These are phyloP conservation scores for Pseudisothecium myosuroides DNA, from an alignment of 225 moss, liverwort and hornwort genomes.

Conservation along the genomic window DNA sequence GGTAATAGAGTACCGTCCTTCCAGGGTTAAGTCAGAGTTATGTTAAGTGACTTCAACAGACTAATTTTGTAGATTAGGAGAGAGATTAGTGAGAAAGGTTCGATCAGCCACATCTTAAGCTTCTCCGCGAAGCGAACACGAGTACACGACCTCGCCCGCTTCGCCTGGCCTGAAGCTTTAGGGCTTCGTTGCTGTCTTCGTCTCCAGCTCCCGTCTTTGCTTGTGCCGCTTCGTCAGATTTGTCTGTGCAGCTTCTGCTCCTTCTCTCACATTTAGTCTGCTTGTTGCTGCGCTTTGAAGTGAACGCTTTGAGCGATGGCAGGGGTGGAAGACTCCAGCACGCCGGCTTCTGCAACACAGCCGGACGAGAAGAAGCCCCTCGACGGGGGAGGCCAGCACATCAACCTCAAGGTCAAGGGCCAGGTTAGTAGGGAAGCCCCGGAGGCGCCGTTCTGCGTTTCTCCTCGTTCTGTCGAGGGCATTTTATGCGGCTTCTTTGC, in stretches of 20 bases:
- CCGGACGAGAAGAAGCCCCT: slow-evolving; percentile 91
- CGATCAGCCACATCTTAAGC: background rate
- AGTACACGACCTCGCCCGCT: background rate
- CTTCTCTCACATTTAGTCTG: background rate
- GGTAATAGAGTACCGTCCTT: background rate
- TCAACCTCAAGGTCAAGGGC: slow-evolving; percentile 89
- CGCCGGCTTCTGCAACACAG: slow-evolving; percentile 17
- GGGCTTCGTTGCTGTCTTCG: background rate
- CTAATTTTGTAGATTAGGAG: background rate
- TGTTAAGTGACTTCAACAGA: background rate
- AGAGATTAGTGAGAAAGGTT: background rate
- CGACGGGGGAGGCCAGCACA: slow-evolving; percentile 57
- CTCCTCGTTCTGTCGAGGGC: background rate
- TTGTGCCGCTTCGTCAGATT: background rate
- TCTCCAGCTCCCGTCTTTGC: background rate
- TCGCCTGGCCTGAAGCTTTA: background rate
- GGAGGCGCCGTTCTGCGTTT: background rate
- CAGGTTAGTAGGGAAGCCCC: slow-evolving; percentile 24
- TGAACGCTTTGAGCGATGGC: slow-evolving; percentile 24
- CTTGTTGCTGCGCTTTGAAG: background rate
- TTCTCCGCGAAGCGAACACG: background rate
- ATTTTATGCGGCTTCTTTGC: background rate
- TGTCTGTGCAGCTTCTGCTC: background rate
- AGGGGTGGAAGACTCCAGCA: slow-evolving; percentile 62
- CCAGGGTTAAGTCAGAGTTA: background rate